Base-by-base conservation (phyloP, 2,329 filamentous ascomycete species). In the Diplodia scrobiculata region DNA sequence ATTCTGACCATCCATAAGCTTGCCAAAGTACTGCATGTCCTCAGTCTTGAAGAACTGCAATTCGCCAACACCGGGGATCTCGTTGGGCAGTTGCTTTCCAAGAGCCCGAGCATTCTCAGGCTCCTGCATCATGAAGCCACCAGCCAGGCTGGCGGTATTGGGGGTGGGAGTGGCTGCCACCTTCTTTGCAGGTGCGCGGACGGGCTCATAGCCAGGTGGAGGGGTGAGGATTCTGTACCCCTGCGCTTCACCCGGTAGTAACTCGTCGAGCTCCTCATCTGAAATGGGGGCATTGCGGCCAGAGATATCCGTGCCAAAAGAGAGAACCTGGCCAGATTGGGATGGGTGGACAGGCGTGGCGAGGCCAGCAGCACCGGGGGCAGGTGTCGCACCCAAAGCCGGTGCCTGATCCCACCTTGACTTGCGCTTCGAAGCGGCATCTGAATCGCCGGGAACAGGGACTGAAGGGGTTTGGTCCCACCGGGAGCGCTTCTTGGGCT, bases 1-100 rank as follows among this genome's bases (percentile, higher is more conserved):
- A 72, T 98, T 92, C 29, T 90, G 90, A 45, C 91, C 92, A 75
- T 99, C 95, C 25, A 96, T 94, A 48, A 99, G 86, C 82, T 99
- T 98, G 67, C 94, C 93, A 74, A 99, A 99, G 80, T 99, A 99
- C 47, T 91, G 89, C 92, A 98, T 97, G 78, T 99, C 95, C 77
- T 99, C 95, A 1, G 92, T 87, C 80, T 99, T 99, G 85, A 99
- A 97, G 77, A 98, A 99, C 71, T 97, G 93, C 62, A 99, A 81
- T 76, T 99, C 95, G 47, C 93, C 93, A 59, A 99, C 92, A 47
- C 95, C 95, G 3, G 95, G 93, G 45, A 99, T 97, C 75, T 98
- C 94, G 3, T 92, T 96, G 9, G 94, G 92, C 73, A 98, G 87
- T 71, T 96, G 91, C 79, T 96, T 96, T 71, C 92, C 92, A 74